Evolutionary conservation across 208 protist genomes (phyloP), one percentile per base, ranked within the genome.

Genomic region (Crithidia fasciculata): DNA sequence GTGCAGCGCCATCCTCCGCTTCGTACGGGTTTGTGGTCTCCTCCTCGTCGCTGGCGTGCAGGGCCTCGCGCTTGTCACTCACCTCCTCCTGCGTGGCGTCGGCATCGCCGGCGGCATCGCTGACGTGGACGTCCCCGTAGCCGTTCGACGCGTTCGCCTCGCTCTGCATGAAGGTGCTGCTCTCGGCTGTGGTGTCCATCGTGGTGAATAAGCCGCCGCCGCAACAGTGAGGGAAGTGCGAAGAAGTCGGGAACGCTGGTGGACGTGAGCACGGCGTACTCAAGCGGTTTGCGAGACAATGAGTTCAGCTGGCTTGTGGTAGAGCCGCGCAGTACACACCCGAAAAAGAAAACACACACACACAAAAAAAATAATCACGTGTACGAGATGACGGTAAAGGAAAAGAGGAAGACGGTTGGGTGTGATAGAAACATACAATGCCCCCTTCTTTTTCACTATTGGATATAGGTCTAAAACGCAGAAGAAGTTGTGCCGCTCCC

Each of bases 21-120:
- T 77, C 74, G 72, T 78, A 76, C 9, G 80, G 70, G 59, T 84
- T 78, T 4, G 79, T 78, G 10, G 67, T 80, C 18, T 76, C 72
- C n/a, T 73, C 71, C 39, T 85, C 81, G 40, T 85, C 81, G 16
- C 59, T 76, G n/a, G 81, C 81, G 43, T 81, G 65, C 43, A 85
- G 72, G 5, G 75, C 52, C 44, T 82, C 81, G 41, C 81, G 75
- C 9, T 67, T 8, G 47, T 39, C 61, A 9, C 13, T 28, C 4
- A 8, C 41, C 18, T 57, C 52, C 52, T n/a, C 57, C 28, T 59
- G n/a, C 36, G 65, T 68, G 37, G 5, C 62, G 7, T 60, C 18
- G 41, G 18, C 28, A 37, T 58, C n/a, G 45, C 10, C 40, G 52
- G 18, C 13, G 44, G 16, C 44, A 12, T 50, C 41, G 13, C 41